Evolutionary conservation across 2,329 filamentous ascomycete genomes (phyloP).

Genomic region (Fusarium sp.): DNA sequence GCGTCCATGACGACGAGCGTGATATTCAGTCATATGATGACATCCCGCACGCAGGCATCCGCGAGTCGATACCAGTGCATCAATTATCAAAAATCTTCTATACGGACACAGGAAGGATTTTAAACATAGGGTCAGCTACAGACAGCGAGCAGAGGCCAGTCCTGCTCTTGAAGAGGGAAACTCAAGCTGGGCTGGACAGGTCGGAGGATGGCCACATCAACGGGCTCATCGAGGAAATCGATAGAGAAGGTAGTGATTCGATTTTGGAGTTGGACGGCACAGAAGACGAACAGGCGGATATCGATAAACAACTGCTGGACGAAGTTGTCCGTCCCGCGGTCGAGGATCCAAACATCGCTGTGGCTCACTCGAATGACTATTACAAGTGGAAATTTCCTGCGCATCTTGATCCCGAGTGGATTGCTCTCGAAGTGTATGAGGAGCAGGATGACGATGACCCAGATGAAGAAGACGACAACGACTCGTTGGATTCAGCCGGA

Average conservation of each 20-base stretch:
- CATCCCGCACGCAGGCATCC: slow-evolving; percentile 58
- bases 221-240: slow-evolving; percentile 58
- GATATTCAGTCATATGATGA: slow-evolving; percentile 53
- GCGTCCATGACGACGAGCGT: slow-evolving; percentile 60
- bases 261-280: slow-evolving; percentile 30
- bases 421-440: slow-evolving; percentile 86
- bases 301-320: slow-evolving; percentile 58
- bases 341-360: not conserved
- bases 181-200: slow-evolving; percentile 19
- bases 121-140: slow-evolving; percentile 74
- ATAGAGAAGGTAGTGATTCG: not conserved
- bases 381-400: slow-evolving; percentile 64
- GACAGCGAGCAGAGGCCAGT: slow-evolving; percentile 60
- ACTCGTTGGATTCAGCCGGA: slow-evolving; percentile 55
- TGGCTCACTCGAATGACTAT: not conserved
- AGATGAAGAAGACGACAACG: slow-evolving; percentile 56
- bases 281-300: slow-evolving; percentile 55
- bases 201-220: slow-evolving; percentile 3
- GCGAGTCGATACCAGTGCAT: slow-evolving; percentile 64
- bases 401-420: slow-evolving; percentile 88
- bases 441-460: slow-evolving; percentile 56
- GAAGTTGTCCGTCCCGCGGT: slow-evolving; percentile 24
- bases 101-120: slow-evolving; percentile 86
- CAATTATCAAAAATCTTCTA: slow-evolving; percentile 91
- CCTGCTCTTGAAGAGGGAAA: slow-evolving; percentile 49